Evolutionary conservation across 306 rosid species (phyloP), one percentile per base, ranked within the genome.

Genomic region (Malus sylvestris): DNA sequence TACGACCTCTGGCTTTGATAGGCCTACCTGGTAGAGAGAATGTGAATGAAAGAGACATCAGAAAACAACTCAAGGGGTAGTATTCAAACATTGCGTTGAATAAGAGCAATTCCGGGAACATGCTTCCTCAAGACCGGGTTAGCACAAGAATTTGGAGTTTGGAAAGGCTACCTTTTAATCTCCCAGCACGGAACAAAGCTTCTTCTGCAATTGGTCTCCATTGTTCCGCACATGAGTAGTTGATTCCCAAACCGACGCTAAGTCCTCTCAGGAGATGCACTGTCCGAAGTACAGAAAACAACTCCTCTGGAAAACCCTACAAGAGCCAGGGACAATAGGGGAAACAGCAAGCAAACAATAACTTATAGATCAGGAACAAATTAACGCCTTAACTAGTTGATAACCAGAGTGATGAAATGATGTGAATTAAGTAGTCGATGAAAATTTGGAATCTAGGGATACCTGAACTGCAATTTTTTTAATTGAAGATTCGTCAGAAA

Each of bases 141-240:
- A 15, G 22, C 23, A 18, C 22, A 32, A 30, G 68, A 63, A 32
- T 30, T 3, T 16, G 42, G 81, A 83, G 73, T 81, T 75, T n/a
- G 45, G 44, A 75, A 70, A 71, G 25, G 74, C 15, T 55, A 94
- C 97, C 95, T 91, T 85, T 80, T 62, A 90, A 78, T 83, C 90
- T 88, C 70, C 96, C 96, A 23, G 99, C 91, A 58, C 33, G 83
- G 75, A 15, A 79, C 81, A 92, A 77, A 76, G 95, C 97, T 90
- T 92, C 99, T 84, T 90, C 96, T 20, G 97, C 99, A 63, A 95
- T 77, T 73, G 99, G 92, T 77, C 90, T 85, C 99, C 99, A 95
- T 75, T 95, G 97, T 86, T 95, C 96, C 1, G 99, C 96, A 70
- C 97, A 92, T 44, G 99, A 95, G 85, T 88, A 91, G 80, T 95